These are phyloP conservation scores for Sindora glabra DNA, from an alignment of 306 rosid species.

Conservation along the genomic window DNA sequence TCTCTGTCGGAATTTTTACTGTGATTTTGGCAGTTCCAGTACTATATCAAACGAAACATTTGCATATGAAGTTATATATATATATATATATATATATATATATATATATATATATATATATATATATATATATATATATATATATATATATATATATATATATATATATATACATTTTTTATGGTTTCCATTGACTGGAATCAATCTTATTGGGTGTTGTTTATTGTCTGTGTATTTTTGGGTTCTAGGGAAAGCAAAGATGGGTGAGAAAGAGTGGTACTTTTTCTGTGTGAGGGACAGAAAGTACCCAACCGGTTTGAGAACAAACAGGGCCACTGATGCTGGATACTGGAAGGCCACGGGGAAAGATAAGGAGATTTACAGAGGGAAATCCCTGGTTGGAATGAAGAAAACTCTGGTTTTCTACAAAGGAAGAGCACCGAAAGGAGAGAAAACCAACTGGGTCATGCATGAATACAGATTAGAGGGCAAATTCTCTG, in stretches of 20 bases:
- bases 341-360: constrained; percentile 99
- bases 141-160: too few species aligned
- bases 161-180: background rate
- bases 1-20: too few species aligned
- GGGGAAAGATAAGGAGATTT: constrained; percentile 87
- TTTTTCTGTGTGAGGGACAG: constrained; percentile 91
- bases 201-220: background rate
- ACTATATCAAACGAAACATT: too few species aligned
- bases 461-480: constrained; percentile 99
- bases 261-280: constrained; percentile 97
- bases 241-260: constrained; percentile 76
- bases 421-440: constrained; percentile 90
- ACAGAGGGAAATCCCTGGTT: constrained; percentile 69
- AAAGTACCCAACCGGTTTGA: constrained; percentile 91
- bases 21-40: too few species aligned
- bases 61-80: too few species aligned
- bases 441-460: constrained; percentile 85
- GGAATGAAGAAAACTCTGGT: constrained; percentile 98
- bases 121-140: too few species aligned
- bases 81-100: too few species aligned
- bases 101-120: too few species aligned
- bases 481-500: constrained; percentile 73
- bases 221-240: background rate
- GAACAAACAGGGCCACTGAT: constrained; percentile 93
- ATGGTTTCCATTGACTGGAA: background rate